These are phyloP conservation scores for Abelmoschus esculentus DNA, from an alignment of 345 rosid species.

Conservation along the genomic window DNA sequence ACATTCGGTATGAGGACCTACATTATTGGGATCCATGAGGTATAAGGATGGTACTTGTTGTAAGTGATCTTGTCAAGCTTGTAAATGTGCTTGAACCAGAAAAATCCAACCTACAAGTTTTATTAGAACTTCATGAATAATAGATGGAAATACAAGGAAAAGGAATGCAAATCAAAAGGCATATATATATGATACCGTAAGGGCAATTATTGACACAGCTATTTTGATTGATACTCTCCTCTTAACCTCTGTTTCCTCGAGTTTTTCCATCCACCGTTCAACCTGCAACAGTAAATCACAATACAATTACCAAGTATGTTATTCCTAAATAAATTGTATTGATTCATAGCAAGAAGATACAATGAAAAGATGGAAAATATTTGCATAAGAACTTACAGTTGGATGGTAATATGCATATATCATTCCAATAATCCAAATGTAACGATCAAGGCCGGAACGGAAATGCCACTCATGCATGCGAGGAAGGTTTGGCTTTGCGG, in stretches of 20 bases:
- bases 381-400: slow-evolving; percentile 39
- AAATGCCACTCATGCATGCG: slow-evolving; percentile 90
- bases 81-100: slow-evolving; percentile 92
- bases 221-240: slow-evolving; percentile 58
- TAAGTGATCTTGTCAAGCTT: slow-evolving; percentile 81
- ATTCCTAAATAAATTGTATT: slow-evolving; percentile 10
- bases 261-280: slow-evolving; percentile 96
- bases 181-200: slow-evolving; percentile 39
- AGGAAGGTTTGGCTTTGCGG: slow-evolving; percentile 82
- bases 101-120: slow-evolving; percentile 53
- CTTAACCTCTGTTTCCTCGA: slow-evolving; percentile 82
- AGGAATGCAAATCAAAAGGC: not conserved
- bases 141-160: not conserved
- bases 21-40: slow-evolving; percentile 99
- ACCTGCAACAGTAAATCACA: slow-evolving; percentile 39
- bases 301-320: not conserved
- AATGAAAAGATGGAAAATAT: slow-evolving; percentile 7
- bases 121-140: slow-evolving; percentile 18
- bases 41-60: slow-evolving; percentile 93
- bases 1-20: slow-evolving; percentile 30
- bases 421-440: slow-evolving; percentile 93
- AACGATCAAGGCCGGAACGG: slow-evolving; percentile 98
- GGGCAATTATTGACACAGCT: slow-evolving; percentile 40
- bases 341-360: not conserved
- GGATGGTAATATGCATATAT: slow-evolving; percentile 93